Evolutionary conservation across 192 early-diverging fungal genomes (phyloP).

Genomic region (Rhizoclosmatium globosum): DNA sequence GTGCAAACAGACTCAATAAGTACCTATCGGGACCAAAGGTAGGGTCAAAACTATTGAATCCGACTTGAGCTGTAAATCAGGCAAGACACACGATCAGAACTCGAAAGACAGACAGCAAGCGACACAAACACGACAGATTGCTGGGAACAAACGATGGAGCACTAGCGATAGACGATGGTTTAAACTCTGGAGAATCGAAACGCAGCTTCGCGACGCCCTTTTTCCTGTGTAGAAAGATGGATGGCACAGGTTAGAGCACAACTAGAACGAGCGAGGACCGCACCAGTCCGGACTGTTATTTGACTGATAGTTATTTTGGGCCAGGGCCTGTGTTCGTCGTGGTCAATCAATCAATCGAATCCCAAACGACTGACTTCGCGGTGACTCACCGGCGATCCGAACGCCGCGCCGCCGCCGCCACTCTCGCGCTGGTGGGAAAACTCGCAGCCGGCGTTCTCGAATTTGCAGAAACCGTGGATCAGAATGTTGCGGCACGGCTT

Average conservation of each 20-base stretch:
- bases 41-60: background rate
- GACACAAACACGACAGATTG: constrained; percentile 18
- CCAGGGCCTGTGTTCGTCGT: too few species aligned
- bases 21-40: constrained; percentile 10
- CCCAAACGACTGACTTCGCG: background rate
- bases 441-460: constrained; percentile 82
- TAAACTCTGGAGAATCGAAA: constrained; percentile 76
- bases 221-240: constrained; percentile 36
- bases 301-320: background rate
- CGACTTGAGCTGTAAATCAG: constrained; percentile 18
- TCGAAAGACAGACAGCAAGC: background rate
- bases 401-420: background rate
- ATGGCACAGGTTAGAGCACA: background rate
- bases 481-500: constrained; percentile 78
- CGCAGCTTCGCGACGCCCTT: constrained; percentile 70
- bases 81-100: background rate
- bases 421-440: constrained; percentile 80
- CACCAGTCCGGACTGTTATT: constrained; percentile 7
- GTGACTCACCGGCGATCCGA: background rate
- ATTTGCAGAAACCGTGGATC: constrained; percentile 87
- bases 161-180: constrained; percentile 47
- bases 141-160: constrained; percentile 70
- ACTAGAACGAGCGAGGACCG: background rate
- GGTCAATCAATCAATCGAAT: too few species aligned
- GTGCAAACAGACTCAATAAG: background rate